Conservation (phyloP, 148 eudicot genomes). For the Salicornia ramosissima region DNA sequence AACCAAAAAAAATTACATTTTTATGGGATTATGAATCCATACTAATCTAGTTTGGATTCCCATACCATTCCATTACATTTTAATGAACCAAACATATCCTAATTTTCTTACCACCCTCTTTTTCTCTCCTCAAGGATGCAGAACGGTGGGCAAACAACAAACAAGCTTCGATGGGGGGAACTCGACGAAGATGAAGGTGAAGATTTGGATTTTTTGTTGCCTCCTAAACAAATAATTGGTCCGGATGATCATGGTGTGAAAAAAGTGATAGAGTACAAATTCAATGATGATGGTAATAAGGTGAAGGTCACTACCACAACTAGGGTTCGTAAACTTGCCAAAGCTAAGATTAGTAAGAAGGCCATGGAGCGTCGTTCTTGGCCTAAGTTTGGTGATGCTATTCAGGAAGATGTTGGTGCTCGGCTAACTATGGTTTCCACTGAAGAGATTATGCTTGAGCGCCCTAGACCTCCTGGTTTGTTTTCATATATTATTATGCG, state of each 20-base stretch:
- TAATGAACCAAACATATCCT: too few species aligned
- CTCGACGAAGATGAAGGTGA: slow-evolving; percentile 58
- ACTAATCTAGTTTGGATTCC: too few species aligned
- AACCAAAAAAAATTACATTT: too few species aligned
- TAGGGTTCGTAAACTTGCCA: slow-evolving; percentile 61
- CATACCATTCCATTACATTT: too few species aligned
- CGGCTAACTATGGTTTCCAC: slow-evolving; percentile 75
- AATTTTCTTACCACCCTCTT: too few species aligned
- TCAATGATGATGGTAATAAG: slow-evolving; percentile 63
- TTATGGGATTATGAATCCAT: too few species aligned
- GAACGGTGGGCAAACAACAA: slow-evolving; percentile 14
- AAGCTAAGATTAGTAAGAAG: slow-evolving; percentile 59
- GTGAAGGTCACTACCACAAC: slow-evolving; percentile 64
- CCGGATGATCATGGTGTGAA: slow-evolving; percentile 66
- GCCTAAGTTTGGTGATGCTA: slow-evolving; percentile 78
- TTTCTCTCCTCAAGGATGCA: slow-evolving; percentile 14
- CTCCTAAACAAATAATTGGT: slow-evolving; percentile 62
- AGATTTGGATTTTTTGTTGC: slow-evolving; percentile 49
- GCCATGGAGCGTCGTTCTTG: slow-evolving; percentile 73
- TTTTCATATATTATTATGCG: background rate
- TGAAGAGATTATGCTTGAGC: slow-evolving; percentile 69
- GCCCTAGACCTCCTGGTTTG: slow-evolving; percentile 58
- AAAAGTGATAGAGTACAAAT: slow-evolving; percentile 63
- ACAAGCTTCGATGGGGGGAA: slow-evolving; percentile 65
- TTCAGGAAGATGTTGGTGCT: slow-evolving; percentile 54